Conservation (phyloP, 23 red algal species). For the Agarophyton chilense region DNA sequence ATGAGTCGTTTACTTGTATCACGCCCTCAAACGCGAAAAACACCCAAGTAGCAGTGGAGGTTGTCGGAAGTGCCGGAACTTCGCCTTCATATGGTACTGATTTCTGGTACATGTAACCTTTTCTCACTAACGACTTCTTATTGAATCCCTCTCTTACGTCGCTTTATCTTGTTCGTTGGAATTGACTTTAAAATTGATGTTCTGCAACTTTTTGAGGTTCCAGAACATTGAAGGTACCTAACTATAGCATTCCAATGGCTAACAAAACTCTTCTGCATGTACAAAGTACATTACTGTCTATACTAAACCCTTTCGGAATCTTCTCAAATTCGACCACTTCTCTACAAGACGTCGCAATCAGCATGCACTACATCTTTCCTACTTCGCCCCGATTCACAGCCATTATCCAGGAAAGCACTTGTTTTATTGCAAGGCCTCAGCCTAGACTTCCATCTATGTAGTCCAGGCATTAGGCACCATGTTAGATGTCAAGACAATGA, state of each 20-base stretch:
- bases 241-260: not conserved
- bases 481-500: too few relatives aligned
- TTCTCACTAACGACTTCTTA: not conserved
- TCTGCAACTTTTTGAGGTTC: too few relatives aligned
- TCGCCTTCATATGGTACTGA: conserved; percentile 67
- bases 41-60: conserved; percentile 30
- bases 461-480: too few relatives aligned
- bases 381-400: too few relatives aligned
- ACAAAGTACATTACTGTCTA: not conserved
- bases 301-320: not conserved
- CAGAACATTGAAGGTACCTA: too few relatives aligned
- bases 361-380: too few relatives aligned
- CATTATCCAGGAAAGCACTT: too few relatives aligned
- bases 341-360: not conserved
- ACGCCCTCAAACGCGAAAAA: conserved; percentile 35
- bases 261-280: not conserved
- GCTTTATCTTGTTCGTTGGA: not conserved
- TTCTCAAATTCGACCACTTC: not conserved
- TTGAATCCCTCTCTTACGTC: not conserved
- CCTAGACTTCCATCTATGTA: too few relatives aligned
- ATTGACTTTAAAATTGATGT: not conserved
- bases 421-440: too few relatives aligned
- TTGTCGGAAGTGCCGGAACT: conserved; percentile 19
- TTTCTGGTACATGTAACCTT: conserved; percentile 55
- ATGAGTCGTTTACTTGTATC: conserved; percentile 51